phyloP scores from a whole-genome alignment of 2,329 filamentous ascomycete genomes.

The Penicillium sp. region DNA sequence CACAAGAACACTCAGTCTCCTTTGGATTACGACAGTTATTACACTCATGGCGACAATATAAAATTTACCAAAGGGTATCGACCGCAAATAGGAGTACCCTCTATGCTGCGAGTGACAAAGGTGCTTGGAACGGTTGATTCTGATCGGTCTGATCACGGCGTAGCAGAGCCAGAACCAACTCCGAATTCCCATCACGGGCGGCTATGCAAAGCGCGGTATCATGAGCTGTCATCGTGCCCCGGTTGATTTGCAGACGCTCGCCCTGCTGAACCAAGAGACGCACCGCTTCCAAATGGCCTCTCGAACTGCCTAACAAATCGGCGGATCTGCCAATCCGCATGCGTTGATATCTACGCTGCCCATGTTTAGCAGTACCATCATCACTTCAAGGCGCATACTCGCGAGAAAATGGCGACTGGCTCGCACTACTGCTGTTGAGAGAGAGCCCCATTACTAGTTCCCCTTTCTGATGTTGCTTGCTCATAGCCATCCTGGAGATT shows the following conservation, averaged over 20 bases:
- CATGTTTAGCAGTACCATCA: background rate
- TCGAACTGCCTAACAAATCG: background rate
- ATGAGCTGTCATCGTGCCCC: background rate
- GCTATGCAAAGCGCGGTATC: background rate
- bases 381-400: background rate
- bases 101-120: background rate
- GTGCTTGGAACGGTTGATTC: background rate
- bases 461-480: too few species aligned
- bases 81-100: too few species aligned
- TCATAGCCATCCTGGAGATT: too few species aligned
- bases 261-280: background rate
- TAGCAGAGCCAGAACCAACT: background rate
- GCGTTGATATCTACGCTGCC: background rate
- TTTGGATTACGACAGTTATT: too few species aligned
- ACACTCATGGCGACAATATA: too few species aligned
- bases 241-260: background rate
- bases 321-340: background rate
- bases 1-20: too few species aligned
- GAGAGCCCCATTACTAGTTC: too few species aligned
- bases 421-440: too few species aligned
- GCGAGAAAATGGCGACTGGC: background rate
- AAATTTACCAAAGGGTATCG: too few species aligned
- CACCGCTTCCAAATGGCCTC: background rate
- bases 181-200: background rate
- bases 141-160: background rate